A percentile compares a stretch with the other conserved stretches of the same genome.
These are phyloP conservation scores for Dendrocalamus sinicus DNA, from an alignment of 176 grass and related monocot species.

Conservation along the genomic window DNA sequence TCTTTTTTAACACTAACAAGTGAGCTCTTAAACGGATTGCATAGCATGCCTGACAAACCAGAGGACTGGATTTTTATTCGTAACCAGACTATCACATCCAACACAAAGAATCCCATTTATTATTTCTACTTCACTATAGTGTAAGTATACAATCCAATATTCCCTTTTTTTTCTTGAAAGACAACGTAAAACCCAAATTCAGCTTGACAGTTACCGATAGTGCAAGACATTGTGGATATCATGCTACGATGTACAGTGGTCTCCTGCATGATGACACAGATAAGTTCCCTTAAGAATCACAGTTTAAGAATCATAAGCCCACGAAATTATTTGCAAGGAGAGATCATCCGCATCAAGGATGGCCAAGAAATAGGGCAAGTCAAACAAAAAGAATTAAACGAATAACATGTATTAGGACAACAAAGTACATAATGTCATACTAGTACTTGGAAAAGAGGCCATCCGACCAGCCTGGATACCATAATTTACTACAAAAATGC, in stretches of 20 bases:
- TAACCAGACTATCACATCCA: not conserved
- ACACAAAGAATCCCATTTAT: not conserved
- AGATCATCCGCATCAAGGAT: not conserved
- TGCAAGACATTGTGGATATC: not conserved
- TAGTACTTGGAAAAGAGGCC: not conserved
- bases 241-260: not conserved
- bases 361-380: not conserved
- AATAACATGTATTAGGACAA: not conserved
- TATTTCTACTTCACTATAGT: not conserved
- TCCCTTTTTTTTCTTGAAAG: not conserved
- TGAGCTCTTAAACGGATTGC: too few relatives aligned
- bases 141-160: not conserved
- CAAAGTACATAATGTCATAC: not conserved
- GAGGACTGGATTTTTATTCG: not conserved
- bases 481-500: slow-evolving; percentile 7
- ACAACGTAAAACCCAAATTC: not conserved
- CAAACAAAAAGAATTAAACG: not conserved
- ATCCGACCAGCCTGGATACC: not conserved
- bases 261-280: not conserved
- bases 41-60: not conserved
- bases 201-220: not conserved
- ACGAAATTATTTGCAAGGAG: not conserved
- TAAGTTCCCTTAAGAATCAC: not conserved
- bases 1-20: too few relatives aligned
- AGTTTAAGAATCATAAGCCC: not conserved